Conservation (phyloP, 1,139 yeast species). For the Diutina sp. region DNA sequence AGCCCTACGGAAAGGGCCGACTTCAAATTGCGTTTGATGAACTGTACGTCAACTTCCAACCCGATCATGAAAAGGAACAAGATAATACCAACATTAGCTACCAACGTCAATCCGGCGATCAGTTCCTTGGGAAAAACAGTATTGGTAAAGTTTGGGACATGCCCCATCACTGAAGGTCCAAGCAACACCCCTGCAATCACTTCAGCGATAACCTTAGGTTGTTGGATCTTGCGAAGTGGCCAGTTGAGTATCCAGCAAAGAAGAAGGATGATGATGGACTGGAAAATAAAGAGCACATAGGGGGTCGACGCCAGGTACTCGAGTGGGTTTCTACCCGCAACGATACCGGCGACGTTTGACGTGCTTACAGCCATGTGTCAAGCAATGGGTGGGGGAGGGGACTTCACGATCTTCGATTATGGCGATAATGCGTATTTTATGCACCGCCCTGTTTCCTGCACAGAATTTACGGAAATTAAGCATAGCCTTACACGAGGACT, state of each 20-base stretch:
- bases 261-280: slow-evolving; percentile 40
- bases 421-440: not conserved
- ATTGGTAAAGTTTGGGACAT: slow-evolving; percentile 49
- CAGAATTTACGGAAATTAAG: not conserved
- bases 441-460: not conserved
- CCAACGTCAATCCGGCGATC: slow-evolving; percentile 48
- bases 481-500: not conserved
- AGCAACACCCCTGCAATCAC: slow-evolving; percentile 62
- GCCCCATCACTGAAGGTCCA: slow-evolving; percentile 63
- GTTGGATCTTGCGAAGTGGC: slow-evolving; percentile 47
- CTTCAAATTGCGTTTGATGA: slow-evolving; percentile 43
- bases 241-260: slow-evolving; percentile 43
- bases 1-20: slow-evolving; percentile 59
- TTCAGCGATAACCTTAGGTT: slow-evolving; percentile 71
- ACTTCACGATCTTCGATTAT: not conserved
- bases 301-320: slow-evolving; percentile 43
- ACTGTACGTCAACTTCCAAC: slow-evolving; percentile 58
- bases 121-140: slow-evolving; percentile 53
- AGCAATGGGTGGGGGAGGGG: not conserved
- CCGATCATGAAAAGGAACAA: slow-evolving; percentile 67
- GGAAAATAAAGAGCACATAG: slow-evolving; percentile 48
- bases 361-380: slow-evolving; percentile 14
- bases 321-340: slow-evolving; percentile 60
- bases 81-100: slow-evolving; percentile 64
- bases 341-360: slow-evolving; percentile 44